Evolutionary conservation across 2,329 filamentous ascomycete genomes (phyloP), one percentile per base, ranked within the genome.

Genomic region (Dactylellina parvicollis): DNA sequence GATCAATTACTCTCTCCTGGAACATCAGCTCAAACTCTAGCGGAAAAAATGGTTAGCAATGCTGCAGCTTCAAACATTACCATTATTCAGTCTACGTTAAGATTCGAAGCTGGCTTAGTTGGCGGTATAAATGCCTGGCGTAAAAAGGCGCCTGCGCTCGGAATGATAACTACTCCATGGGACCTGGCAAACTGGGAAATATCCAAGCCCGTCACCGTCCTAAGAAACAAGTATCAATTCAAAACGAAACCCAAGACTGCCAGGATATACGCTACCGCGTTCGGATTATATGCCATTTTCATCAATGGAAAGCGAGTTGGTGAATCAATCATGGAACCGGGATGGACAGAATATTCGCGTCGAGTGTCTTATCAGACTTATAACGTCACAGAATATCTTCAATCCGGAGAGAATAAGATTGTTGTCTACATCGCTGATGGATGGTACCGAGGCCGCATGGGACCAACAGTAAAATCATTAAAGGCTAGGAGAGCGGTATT

Each of bases 381-480:
- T 32, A 44, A 62, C 10, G 24, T 62, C 4, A 50, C 57, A 3
- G 44, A 62, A 10, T 26, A 50, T 38, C 40, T 62, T 5, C 28
- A 62, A 28, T 12, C 8, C 9, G 57, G 57, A 12, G 30, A 50
- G 10, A 62, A 62, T 16, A 22, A 38, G n/a, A 26, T 62, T 24
- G 28, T 24, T 5, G 57, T 62, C 20, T 50, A 50, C 18, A 44
- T 62, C 2, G 57, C 57, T 3, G 57, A 62, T n/a, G 57, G 57
- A 9, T 62, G 57, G 57, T 62, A 50, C 18, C 44, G 57, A 18
- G 57, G 57, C 5, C 57, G 44, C 14, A 24, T 62, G 18, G 57
- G 79, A 1, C 81, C 76, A 4, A 76, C 77, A 1, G 79, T 52
- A n/a, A 62, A 42, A 20, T 1, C 4, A 1, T 40, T 40, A 26